Evolutionary conservation across 345 rosid genomes (phyloP), one percentile per base, ranked within the genome.

Genomic region (Adansonia digitata): DNA sequence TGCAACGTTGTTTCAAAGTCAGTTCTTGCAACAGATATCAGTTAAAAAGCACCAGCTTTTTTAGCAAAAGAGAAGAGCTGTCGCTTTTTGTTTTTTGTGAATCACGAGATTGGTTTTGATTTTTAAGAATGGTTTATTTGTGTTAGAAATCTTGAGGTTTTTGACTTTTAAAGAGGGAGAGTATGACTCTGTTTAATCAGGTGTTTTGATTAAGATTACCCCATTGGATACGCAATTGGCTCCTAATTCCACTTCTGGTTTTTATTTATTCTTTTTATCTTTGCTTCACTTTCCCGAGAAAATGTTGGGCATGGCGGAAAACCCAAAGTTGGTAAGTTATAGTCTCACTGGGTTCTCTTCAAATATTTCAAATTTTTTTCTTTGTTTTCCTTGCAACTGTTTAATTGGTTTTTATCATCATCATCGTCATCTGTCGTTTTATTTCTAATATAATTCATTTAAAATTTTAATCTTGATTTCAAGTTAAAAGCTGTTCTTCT

Each of bases 281-380:
- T 53, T 6, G 3, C 15, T 49, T 63, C 63, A 22, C 59, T 80
- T 78, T 69, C 77, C 75, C 49, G 39, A 56, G 79, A 79, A 74
- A 84, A 74, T 76, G 66, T 79, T 72, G 83, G 86, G 82, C 72
- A 77, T 70, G 85, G 83, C 84, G 86, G 92, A 85, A 35, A 83
- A 80, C 69, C 81, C 90, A 61, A 88, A 87, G 87, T n/a, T 85
- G 87, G 92, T 84, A 61, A 85, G 88, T n/a, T n/a, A 51, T 55
- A 29, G 34, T n/a, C 43, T 68, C 60, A 76, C 73, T 27, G 76
- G 81, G 77, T 64, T 67, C 73, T 62, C 74, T 61, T 14, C 40
- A 26, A 39, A 22, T 2, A 45, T n/a, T 45, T 61, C 4, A 7
- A 40, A 42, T 48, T 37, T 43, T 0, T 48, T 9, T 7, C 24